Evolutionary conservation across 2,329 filamentous ascomycete species (phyloP).

Genomic region (Aspergillus calidoustus): DNA sequence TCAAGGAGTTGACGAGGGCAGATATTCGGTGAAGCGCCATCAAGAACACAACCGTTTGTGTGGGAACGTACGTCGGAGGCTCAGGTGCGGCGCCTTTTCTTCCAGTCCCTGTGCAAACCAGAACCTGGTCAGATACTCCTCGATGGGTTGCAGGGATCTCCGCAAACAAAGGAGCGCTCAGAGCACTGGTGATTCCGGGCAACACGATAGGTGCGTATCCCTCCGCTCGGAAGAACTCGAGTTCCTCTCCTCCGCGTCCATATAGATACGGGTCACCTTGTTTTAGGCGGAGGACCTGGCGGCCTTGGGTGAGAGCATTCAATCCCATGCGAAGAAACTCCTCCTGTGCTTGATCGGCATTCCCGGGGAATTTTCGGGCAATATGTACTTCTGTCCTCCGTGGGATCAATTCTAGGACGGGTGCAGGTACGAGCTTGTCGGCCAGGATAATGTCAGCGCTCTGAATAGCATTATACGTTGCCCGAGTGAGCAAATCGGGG

Average conservation of each 20-base stretch:
- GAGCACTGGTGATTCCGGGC: slow-evolving; percentile 86
- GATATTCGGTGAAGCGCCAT: slow-evolving; percentile 90
- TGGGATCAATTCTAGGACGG: slow-evolving; percentile 86
- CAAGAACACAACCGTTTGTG: slow-evolving; percentile 85
- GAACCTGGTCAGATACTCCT: slow-evolving; percentile 85
- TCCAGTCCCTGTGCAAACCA: slow-evolving; percentile 96
- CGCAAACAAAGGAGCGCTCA: slow-evolving; percentile 87
- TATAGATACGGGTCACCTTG: slow-evolving; percentile 98
- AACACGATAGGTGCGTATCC: slow-evolving; percentile 75
- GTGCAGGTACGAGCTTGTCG: slow-evolving; percentile 67
- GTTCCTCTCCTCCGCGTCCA: slow-evolving; percentile 91
- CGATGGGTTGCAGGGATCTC: slow-evolving; percentile 87
- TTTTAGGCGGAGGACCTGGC: slow-evolving; percentile 86
- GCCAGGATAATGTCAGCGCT: slow-evolving; percentile 55
- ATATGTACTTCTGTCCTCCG: slow-evolving; percentile 88
- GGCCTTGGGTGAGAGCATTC: slow-evolving; percentile 68
- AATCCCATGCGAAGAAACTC: slow-evolving; percentile 83
- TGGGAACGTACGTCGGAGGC: slow-evolving; percentile 78
- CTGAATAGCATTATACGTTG: slow-evolving; percentile 53
- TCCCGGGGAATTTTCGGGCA: slow-evolving; percentile 95
- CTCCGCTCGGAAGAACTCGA: slow-evolving; percentile 75
- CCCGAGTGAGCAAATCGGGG: slow-evolving; percentile 83
- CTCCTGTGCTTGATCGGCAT: slow-evolving; percentile 90
- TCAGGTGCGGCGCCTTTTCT: slow-evolving; percentile 81
- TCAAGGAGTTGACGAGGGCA: slow-evolving; percentile 74